Evolutionary conservation across 345 rosid species (phyloP).

Genomic region (Gossypium herbaceum): DNA sequence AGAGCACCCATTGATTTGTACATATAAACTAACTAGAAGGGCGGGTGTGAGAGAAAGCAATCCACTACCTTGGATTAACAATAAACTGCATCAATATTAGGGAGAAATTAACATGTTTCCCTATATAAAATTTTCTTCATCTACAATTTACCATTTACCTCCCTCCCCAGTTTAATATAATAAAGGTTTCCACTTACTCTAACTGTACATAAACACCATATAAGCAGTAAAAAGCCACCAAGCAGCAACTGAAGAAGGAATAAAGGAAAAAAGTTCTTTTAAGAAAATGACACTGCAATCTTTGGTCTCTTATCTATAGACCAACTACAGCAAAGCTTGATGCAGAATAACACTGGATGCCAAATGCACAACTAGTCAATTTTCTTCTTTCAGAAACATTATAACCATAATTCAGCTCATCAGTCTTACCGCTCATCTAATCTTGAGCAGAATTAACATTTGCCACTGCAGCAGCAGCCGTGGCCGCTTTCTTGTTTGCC

Average conservation of each 20-base stretch:
- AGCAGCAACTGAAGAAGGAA: not conserved
- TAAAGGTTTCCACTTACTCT: not conserved
- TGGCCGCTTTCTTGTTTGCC: conserved; percentile 12
- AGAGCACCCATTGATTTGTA: not conserved
- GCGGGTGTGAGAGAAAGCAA: not conserved
- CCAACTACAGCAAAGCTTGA: not conserved
- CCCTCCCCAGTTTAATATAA: not conserved
- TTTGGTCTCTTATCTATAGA: not conserved
- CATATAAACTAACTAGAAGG: not conserved
- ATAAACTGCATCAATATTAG: not conserved
- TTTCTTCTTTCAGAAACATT: conserved; percentile 11
- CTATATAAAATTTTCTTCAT: not conserved
- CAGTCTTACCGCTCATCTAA: conserved; percentile 16
- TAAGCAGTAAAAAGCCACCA: conserved; percentile 8
- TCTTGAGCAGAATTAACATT: conserved; percentile 11
- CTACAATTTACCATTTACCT: not conserved
- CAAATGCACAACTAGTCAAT: not conserved
- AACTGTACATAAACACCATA: not conserved
- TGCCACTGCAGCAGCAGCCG: conserved; percentile 4
- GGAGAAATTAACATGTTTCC: not conserved
- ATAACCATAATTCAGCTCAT: conserved; percentile 7
- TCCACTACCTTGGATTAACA: not conserved
- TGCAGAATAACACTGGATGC: not conserved
- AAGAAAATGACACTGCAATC: not conserved
- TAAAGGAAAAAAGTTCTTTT: not conserved